These are phyloP conservation scores for Nakazawaea holstii DNA, from an alignment of 805 yeast species.

Conservation along the genomic window DNA sequence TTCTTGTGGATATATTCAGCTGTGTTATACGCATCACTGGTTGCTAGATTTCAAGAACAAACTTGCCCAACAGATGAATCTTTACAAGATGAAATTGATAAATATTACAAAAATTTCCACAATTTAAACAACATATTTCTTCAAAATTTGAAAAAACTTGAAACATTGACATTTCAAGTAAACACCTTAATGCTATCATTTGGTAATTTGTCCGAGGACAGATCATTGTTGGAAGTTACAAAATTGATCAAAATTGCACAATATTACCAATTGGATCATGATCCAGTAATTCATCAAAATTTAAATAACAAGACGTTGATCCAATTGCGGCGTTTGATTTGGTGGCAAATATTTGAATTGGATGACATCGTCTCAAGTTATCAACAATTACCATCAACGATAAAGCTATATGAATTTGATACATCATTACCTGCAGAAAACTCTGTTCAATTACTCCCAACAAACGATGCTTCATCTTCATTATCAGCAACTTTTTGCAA, in stretches of 20 bases:
- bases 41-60: conserved; percentile 45
- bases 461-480: not conserved
- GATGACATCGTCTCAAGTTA: conserved; percentile 20
- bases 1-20: conserved; percentile 44
- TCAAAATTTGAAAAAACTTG: conserved; percentile 42
- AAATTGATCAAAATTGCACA: conserved; percentile 48
- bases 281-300: conserved; percentile 37
- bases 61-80: conserved; percentile 21
- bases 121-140: conserved; percentile 42
- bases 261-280: conserved; percentile 44
- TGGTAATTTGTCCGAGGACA: conserved; percentile 35
- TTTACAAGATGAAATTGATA: conserved; percentile 38
- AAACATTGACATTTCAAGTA: conserved; percentile 32
- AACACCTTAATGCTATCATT: conserved; percentile 6
- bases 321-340: conserved; percentile 42
- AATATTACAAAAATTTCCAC: conserved; percentile 39
- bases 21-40: conserved; percentile 48
- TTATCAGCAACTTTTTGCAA: conserved; percentile 6
- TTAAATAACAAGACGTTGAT: conserved; percentile 39
- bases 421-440: conserved; percentile 20
- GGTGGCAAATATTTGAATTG: conserved; percentile 48
- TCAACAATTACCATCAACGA: conserved; percentile 18
- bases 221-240: conserved; percentile 52
- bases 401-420: conserved; percentile 20
- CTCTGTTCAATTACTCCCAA: conserved; percentile 6